Conservation (phyloP, 768 basidiomycete species). For the Amylocystis lapponica region DNA sequence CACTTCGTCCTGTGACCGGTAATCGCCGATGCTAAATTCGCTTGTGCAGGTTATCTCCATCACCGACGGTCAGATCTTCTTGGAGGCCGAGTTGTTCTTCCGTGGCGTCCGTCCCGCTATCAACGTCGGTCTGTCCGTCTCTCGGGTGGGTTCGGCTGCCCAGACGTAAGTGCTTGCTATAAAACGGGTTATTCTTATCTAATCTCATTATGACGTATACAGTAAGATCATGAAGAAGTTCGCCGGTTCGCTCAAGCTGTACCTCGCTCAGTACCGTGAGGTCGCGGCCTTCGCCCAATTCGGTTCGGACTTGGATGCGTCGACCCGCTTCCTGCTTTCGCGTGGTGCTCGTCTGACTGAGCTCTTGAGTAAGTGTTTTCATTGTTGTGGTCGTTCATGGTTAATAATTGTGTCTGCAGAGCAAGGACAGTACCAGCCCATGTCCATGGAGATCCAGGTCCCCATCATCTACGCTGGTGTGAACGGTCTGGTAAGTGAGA, state of each 20-base stretch:
- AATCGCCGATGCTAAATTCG: constrained; percentile 6
- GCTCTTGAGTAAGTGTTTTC: constrained; percentile 64
- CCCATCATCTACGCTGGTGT: constrained; percentile 99
- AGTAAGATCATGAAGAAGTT: constrained; percentile 99
- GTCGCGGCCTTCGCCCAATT: constrained; percentile 99
- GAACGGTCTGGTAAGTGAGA: constrained; percentile 83
- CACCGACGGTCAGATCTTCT: constrained; percentile 99
- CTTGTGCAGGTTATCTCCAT: constrained; percentile 89
- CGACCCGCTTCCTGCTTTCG: constrained; percentile 95
- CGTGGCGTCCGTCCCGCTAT: constrained; percentile 99
- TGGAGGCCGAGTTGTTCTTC: constrained; percentile 99
- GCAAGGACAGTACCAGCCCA: constrained; percentile 97
- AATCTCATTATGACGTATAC: constrained; percentile 7
- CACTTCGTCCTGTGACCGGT: not conserved
- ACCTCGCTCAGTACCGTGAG: constrained; percentile 99
- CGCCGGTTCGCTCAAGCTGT: constrained; percentile 98
- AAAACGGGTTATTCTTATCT: not conserved
- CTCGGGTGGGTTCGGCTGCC: constrained; percentile 99
- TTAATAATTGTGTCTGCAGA: constrained; percentile 43
- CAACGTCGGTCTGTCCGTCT: constrained; percentile 99
- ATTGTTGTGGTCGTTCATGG: not conserved
- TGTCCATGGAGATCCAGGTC: constrained; percentile 94
- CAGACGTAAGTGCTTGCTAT: constrained; percentile 72
- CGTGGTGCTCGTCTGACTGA: constrained; percentile 99
- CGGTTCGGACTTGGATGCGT: constrained; percentile 99